These are phyloP conservation scores for Noccaea caerulescens DNA, from an alignment of 345 rosid genomes.

Conservation along the genomic window DNA sequence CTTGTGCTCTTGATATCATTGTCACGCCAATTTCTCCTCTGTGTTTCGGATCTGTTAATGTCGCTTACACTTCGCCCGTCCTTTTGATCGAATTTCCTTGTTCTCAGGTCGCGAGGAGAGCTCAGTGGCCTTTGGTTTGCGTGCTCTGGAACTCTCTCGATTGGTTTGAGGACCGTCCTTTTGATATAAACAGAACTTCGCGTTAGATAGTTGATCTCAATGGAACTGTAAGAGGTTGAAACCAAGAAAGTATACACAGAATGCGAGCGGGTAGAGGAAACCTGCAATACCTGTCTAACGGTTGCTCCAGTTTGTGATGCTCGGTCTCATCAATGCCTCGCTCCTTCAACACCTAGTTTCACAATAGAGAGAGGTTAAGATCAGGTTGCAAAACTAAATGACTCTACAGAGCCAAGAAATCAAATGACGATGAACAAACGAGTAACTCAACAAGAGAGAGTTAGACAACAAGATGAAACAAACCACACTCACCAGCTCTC, in stretches of 20 bases:
- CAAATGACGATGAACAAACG: slow-evolving; percentile 14
- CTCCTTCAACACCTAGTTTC: slow-evolving; percentile 69
- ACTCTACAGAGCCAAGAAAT: slow-evolving; percentile 2
- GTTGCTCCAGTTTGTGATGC: slow-evolving; percentile 51
- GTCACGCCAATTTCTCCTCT: slow-evolving; percentile 65
- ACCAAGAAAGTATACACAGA: neutral
- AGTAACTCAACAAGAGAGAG: slow-evolving; percentile 11
- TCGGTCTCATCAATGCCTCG: slow-evolving; percentile 60
- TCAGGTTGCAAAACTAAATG: slow-evolving; percentile 25
- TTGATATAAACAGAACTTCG: slow-evolving; percentile 1
- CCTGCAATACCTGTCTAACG: slow-evolving; percentile 55
- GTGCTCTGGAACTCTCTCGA: slow-evolving; percentile 54
- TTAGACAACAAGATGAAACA: slow-evolving; percentile 30
- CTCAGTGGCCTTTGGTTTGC: slow-evolving; percentile 49
- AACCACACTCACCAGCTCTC: slow-evolving; percentile 69
- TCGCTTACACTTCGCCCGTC: slow-evolving; percentile 50
- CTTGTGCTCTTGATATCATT: slow-evolving; percentile 53
- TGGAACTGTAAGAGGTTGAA: slow-evolving; percentile 14
- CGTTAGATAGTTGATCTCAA: slow-evolving; percentile 12
- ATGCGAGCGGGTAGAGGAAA: slow-evolving; percentile 6
- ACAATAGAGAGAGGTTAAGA: slow-evolving; percentile 19
- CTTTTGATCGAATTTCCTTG: slow-evolving; percentile 58
- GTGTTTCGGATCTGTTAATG: slow-evolving; percentile 56
- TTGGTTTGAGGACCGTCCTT: slow-evolving; percentile 54
- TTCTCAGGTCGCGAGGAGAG: slow-evolving; percentile 52